Base-by-base conservation (phyloP, 768 basidiomycete species). In the Auriscalpium orientale region DNA sequence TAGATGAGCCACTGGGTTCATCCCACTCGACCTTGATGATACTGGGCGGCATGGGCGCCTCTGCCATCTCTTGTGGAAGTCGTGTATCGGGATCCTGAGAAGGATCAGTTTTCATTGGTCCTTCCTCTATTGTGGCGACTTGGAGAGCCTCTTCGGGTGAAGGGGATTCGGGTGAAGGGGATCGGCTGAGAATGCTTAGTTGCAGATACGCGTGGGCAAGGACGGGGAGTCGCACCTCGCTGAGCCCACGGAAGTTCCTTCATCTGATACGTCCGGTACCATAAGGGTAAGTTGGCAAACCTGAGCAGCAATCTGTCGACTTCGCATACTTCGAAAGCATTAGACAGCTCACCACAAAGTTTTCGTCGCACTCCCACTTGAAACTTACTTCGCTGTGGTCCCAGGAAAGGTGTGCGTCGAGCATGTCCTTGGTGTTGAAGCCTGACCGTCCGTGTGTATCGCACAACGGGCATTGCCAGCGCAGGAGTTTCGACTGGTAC, bases 391-490 rank as follows among this genome's bases (percentile, higher is more conserved):
- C 71, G 1, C 62, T 21, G 56, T 85, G 84, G 61, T 81, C 79
- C 68, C 73, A 73, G 8, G 63, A 55, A 21, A 85, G 57, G 62
- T 85, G 84, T n/a, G 62, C 72, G 28, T 63, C 63, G 1, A 85
- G 66, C 72, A 78, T 73, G 28, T 63, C 71, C 12, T 65, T 68
- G 21, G 75, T 78, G 8, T 59, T 49, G 46, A 85, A 80, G 0
- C 56, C 56, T 28, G 28, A 7, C 9, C 37, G 43, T 21, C 68
- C 70, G 49, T 80, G 72, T 10, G 80, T 53, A 37, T 72, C 70
- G 60, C 84, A 85, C n/a, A 84, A 59, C 0, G 84, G 82, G 60
- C 84, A 85, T 43, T 66, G 43, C 74, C 78, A 81, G 2, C 28
- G 28, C 28, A 28, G 4, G 28, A 28, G 28, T 28, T 28, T 28